Base-by-base conservation (phyloP, 2,329 filamentous ascomycete species). In the Coniochaeta ligniaria region DNA sequence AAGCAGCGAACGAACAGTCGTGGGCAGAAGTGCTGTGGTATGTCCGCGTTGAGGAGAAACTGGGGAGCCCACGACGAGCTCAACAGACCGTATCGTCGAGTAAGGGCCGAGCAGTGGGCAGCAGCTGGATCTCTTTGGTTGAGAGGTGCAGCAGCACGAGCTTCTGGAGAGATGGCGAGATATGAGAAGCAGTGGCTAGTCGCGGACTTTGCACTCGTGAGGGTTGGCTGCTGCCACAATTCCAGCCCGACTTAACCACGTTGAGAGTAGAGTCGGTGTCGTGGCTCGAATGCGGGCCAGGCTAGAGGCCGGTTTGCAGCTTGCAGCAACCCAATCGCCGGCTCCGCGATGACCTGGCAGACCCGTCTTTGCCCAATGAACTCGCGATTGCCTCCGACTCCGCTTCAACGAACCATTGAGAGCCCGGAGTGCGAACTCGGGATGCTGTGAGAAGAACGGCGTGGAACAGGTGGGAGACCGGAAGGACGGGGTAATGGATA, bases 221-320 rank as follows among this genome's bases (percentile, higher is more conserved):
- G 62, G 63, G 62, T 60, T 66, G 63, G 64, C 58, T 60, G 64
- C 62, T 65, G 65, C 63, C 63, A 65, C 62, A 65, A 63, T 62
- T 61, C 65, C 64, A 66, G 63, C 59, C 66, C 64, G 66, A 68
- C 69, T 68, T 69, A 67, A 69, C 69, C 70, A 69, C 71, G 68
- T 70, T 72, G 65, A 70, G 66, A 67, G 67, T 68, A 68, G 68
- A 68, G 65, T 65, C 67, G 12, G 66, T 75, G 73, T 75, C 73
- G 73, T 75, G 73, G 73, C 73, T 75, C 73, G 73, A 75, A 73
- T 75, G 73, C 73, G 68, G 69, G 69, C 69, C 62, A 59, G 36
- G 38, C 52, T 60, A 26, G 41, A 58, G 60, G 33, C 58, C 38
- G 63, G 64, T 64, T 66, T 70, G 66, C 67, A 69, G 69, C 65